phyloP scores from a whole-genome alignment of 2,329 filamentous ascomycete genomes.

The Pseudogymnoascus sp. region DNA sequence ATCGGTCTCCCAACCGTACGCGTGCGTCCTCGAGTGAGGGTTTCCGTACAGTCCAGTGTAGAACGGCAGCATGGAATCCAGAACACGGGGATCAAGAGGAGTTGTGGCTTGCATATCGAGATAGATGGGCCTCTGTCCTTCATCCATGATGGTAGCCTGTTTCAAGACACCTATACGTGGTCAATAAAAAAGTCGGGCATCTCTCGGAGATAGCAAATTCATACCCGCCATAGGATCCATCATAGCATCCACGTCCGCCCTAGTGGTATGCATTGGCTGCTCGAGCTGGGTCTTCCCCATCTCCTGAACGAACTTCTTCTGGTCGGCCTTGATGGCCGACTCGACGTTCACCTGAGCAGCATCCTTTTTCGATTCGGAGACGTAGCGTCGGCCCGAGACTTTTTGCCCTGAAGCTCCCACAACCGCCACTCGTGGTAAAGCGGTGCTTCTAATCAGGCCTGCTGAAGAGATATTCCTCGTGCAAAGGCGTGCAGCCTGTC shows the following conservation, averaged over 20 bases:
- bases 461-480: slow-evolving; percentile 20
- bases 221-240: slow-evolving; percentile 72
- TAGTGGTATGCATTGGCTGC: slow-evolving; percentile 21
- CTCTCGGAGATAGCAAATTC: slow-evolving; percentile 11
- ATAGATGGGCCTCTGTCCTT: slow-evolving; percentile 89
- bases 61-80: slow-evolving; percentile 94
- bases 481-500: slow-evolving; percentile 27
- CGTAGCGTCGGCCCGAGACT: slow-evolving; percentile 55
- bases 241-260: slow-evolving; percentile 42
- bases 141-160: slow-evolving; percentile 86
- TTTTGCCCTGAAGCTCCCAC: slow-evolving; percentile 16
- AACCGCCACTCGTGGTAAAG: slow-evolving; percentile 17
- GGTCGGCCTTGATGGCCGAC: slow-evolving; percentile 76
- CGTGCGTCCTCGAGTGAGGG: slow-evolving; percentile 92
- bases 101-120: slow-evolving; percentile 98
- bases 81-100: slow-evolving; percentile 83
- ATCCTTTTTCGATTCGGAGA: slow-evolving; percentile 72
- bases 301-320: slow-evolving; percentile 64
- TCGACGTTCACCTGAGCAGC: slow-evolving; percentile 75
- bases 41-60: slow-evolving; percentile 93
- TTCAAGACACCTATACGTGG: slow-evolving; percentile 61
- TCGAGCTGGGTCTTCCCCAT: slow-evolving; percentile 25
- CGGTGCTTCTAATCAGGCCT: slow-evolving; percentile 20
- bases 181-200: slow-evolving; percentile 17
- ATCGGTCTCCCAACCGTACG: slow-evolving; percentile 98